Evolutionary conservation across 345 rosid species (phyloP), one percentile per base, ranked within the genome.

Genomic region (Linum tenue): DNA sequence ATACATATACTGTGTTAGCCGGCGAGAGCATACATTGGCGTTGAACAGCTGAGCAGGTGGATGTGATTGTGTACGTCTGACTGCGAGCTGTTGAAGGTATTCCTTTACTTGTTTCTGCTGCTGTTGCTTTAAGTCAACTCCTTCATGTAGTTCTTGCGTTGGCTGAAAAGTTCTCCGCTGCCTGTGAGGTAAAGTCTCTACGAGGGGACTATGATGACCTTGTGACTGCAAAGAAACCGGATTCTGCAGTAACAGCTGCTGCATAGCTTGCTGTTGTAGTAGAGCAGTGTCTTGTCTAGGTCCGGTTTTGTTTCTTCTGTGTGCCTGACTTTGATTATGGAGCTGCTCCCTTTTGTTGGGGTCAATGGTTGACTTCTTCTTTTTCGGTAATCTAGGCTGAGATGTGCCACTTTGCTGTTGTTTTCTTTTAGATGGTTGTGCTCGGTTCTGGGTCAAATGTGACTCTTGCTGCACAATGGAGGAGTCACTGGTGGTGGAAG

Each of bases 1-100:
- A 68, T 68, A 73, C 66, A 73, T 35, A 58, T 68, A 68, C 17
- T 73, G 76, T 62, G 56, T 64, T 40, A 73, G 35, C 37, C 76
- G 65, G 37, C 72, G 56, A 9, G 72, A 42, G 64, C 72, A 73
- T 55, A 43, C 53, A 41, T 66, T 66, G 8, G 63, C 56, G 16
- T 60, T 62, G 67, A 40, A 59, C 5, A 67, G 56, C 59, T 35
- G 66, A 48, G 61, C 16, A 11, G 68, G 44, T 22, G 65, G 67
- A 22, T 22, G 31, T 22, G 8, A 40, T 17, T 31, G 71, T 53
- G 71, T 43, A 48, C 4, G 16, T 48, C 11, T 48, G 11, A 7
- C 2, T 12, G 37, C 56, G 43, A 48, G 71, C 40, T 40, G 55
- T 63, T 63, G 62, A 16, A 62, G 63, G 39, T 67, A 51, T 5